Percentiles rank a stretch among this genome's conserved stretches.
Conservation (phyloP, 1,139 yeast species). For the Sugiyamaella xylanicola region DNA sequence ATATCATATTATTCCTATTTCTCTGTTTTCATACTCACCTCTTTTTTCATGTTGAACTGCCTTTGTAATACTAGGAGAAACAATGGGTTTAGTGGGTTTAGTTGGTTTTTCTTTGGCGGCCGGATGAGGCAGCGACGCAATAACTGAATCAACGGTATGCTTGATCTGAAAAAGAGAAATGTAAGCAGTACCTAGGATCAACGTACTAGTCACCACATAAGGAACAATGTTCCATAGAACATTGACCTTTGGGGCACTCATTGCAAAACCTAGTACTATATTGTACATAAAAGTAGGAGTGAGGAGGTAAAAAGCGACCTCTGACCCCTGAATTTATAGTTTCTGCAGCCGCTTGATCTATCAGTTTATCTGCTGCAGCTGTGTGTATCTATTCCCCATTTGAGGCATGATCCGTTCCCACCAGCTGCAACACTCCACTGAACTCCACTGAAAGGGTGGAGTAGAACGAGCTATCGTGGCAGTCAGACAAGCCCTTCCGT, state of each 20-base stretch:
- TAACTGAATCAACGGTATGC: background rate
- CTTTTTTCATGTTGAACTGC: too few relatives aligned
- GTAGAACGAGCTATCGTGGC: too few relatives aligned
- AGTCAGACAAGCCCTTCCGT: too few relatives aligned
- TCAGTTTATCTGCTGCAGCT: background rate
- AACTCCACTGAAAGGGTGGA: too few relatives aligned
- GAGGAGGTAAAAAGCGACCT: too few relatives aligned
- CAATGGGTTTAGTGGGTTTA: slow-evolving; percentile 19
- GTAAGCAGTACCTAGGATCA: background rate
- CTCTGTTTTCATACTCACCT: too few relatives aligned
- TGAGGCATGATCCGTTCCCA: background rate
- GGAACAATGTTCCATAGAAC: background rate
- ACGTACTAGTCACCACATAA: background rate
- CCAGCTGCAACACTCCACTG: too few relatives aligned
- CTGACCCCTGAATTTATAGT: background rate
- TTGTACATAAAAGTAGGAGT: background rate
- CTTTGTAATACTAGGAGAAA: too few relatives aligned
- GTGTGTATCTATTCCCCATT: background rate
- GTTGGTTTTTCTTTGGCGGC: too few relatives aligned
- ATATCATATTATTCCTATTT: too few relatives aligned
- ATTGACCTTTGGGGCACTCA: background rate
- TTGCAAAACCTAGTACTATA: background rate
- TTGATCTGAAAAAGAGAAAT: background rate
- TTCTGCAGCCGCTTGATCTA: background rate
- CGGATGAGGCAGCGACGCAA: background rate